phyloP scores from a whole-genome alignment of 208 protist species.

The Tritrichomonas musculus region DNA sequence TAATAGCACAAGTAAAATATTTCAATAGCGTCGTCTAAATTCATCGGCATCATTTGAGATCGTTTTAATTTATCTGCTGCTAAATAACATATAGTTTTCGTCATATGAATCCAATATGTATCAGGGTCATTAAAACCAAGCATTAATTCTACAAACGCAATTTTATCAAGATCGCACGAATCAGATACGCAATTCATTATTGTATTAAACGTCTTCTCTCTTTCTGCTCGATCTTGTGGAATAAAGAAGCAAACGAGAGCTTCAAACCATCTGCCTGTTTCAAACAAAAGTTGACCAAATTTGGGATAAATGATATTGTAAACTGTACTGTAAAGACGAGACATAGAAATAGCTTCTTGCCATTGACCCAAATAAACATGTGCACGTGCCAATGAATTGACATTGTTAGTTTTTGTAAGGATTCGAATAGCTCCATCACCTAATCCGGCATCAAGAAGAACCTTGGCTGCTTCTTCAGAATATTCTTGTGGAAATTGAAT shows the following conservation, averaged over 20 bases:
- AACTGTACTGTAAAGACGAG: background rate
- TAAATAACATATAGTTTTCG: background rate
- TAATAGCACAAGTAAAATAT: background rate
- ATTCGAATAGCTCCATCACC: background rate
- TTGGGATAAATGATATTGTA: slow-evolving; percentile 27
- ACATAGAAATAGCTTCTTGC: slow-evolving; percentile 4
- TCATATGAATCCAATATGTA: background rate
- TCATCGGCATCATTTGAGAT: background rate
- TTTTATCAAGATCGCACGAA: background rate
- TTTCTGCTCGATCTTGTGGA: background rate
- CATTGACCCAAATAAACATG: background rate
- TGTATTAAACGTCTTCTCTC: background rate
- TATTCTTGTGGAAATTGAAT: background rate
- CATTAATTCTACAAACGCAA: background rate
- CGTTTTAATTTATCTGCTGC: background rate
- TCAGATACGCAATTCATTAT: background rate
- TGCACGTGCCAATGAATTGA: background rate
- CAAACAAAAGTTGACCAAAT: slow-evolving; percentile 20
- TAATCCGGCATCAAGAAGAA: background rate
- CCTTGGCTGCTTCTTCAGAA: background rate
- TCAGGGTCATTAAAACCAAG: background rate
- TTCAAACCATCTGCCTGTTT: slow-evolving; percentile 13
- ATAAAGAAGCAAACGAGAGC: slow-evolving; percentile 6
- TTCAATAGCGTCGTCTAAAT: background rate
- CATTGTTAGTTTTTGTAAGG: background rate